Percentiles rank a stretch among this genome's conserved stretches.
Conservation (phyloP, 2,329 filamentous ascomycete genomes). For the Tolypocladium nubicola region DNA sequence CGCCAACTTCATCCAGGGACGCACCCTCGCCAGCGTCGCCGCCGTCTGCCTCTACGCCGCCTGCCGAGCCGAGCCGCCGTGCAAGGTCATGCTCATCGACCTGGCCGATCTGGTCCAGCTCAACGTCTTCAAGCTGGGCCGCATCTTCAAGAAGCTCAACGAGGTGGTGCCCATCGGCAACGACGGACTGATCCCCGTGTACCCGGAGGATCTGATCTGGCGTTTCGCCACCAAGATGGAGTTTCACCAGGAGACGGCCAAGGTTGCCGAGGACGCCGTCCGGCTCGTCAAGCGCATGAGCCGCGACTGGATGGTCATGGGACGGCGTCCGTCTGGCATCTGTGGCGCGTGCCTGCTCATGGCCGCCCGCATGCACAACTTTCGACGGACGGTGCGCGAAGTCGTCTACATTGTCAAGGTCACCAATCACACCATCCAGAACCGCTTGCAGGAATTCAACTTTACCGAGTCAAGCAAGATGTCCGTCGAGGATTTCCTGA, state of each 20-base stretch:
- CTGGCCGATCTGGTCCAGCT: slow-evolving; percentile 74
- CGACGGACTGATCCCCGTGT: slow-evolving; percentile 54
- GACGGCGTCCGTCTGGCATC: slow-evolving; percentile 83
- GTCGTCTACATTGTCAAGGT: slow-evolving; percentile 98
- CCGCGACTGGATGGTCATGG: slow-evolving; percentile 93
- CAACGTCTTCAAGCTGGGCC: slow-evolving; percentile 87
- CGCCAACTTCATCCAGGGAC: slow-evolving; percentile 75
- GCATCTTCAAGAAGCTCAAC: slow-evolving; percentile 76
- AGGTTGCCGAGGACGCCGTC: slow-evolving; percentile 80
- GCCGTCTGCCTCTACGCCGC: slow-evolving; percentile 88
- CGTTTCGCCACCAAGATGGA: slow-evolving; percentile 88
- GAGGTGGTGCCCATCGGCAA: slow-evolving; percentile 62
- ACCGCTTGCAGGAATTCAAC: slow-evolving; percentile 86
- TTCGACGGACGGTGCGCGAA: slow-evolving; percentile 81
- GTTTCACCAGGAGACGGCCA: slow-evolving; percentile 71
- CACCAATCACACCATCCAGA: slow-evolving; percentile 84
- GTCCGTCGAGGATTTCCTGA: slow-evolving; percentile 78
- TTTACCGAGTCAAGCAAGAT: slow-evolving; percentile 74
- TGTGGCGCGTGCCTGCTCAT: slow-evolving; percentile 92
- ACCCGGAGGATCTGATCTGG: slow-evolving; percentile 83
- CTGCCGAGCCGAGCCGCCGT: slow-evolving; percentile 67
- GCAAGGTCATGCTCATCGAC: slow-evolving; percentile 89
- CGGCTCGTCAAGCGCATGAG: slow-evolving; percentile 88
- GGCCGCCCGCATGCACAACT: slow-evolving; percentile 97
- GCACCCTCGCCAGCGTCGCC: slow-evolving; percentile 73